These are phyloP conservation scores for Trichoderma gracile DNA, from an alignment of 2,329 filamentous ascomycete species.

Conservation along the genomic window DNA sequence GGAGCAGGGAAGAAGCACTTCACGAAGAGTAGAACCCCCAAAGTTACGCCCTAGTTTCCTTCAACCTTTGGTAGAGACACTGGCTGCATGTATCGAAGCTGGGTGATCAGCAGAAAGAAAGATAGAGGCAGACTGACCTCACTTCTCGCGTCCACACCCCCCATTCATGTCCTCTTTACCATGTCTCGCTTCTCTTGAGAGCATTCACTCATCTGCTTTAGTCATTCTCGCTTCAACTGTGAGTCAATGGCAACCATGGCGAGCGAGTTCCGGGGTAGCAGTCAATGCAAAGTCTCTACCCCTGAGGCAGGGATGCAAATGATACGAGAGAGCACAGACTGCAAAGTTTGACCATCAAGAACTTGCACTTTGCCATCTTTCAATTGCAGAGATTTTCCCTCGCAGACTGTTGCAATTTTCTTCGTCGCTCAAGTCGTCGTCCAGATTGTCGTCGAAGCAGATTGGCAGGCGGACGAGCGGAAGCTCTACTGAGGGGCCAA, in stretches of 20 bases:
- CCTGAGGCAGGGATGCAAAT: slow-evolving; percentile 15
- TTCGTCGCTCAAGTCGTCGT: neutral
- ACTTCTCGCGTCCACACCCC: too few relatives aligned
- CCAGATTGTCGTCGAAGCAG: neutral
- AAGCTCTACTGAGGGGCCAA: neutral
- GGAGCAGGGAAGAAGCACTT: too few relatives aligned
- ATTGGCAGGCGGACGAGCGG: slow-evolving; percentile 3
- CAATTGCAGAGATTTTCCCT: neutral
- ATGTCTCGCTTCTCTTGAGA: neutral
- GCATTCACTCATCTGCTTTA: neutral
- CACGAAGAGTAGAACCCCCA: too few relatives aligned
- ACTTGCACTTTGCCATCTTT: neutral
- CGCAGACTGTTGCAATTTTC: neutral
- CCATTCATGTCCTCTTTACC: too few relatives aligned
- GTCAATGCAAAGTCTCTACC: neutral
- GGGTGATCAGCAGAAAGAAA: too few relatives aligned
- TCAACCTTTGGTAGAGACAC: too few relatives aligned
- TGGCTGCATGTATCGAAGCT: too few relatives aligned
- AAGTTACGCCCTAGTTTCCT: too few relatives aligned
- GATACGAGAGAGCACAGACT: slow-evolving; percentile 1
- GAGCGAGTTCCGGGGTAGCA: neutral
- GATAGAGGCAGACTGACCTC: too few relatives aligned
- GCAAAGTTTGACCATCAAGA: neutral
- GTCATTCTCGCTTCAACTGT: neutral
- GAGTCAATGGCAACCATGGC: neutral